Evolutionary conservation across 2,329 filamentous ascomycete genomes (phyloP), one percentile per base, ranked within the genome.

Genomic region (Biscogniauxia marginata): DNA sequence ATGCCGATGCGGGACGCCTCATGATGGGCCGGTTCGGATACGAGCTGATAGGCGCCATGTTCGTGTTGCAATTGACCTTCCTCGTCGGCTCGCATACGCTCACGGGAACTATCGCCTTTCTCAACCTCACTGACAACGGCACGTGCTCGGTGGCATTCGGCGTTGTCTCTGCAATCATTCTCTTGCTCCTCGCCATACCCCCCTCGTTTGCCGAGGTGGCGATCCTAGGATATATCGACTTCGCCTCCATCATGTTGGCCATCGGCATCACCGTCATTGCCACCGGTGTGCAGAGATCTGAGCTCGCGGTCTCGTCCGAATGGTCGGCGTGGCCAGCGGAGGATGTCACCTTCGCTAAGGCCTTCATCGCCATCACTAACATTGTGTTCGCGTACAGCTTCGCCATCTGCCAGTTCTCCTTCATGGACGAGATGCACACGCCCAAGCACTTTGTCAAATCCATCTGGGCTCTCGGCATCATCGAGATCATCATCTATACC

Each of bases 11-110:
- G 6, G 84, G 82, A 22, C 73, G 79, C 44, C 71, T 87, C 30
- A 73, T 87, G 30, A 73, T 75, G 54, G 85, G 85, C 1, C 71
- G 65, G 20, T 73, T 79, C 23, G 83, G 81, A 0, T 77, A 80
- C 47, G 80, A 85, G 63, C 57, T 87, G 30, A 72, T 84, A 54
- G 83, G 81, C 7, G 66, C 72, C 25, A 80, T 76, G 21, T 82
- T 84, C 63, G 73, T 79, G 7, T 67, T 86, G 47, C 82, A 86
- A 65, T 72, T 87, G 21, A 69, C 84, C n/a, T 87, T 88, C 72
- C 79, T 86, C 65, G 84, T 86, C 75, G 83, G 79, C 5, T 84
- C 83, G 46, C 86, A 88, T 66, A 74, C 87, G 23, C 73, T 87
- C 51, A 85, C 83, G 1, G 86, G 86, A 65, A 78, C 77, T 19